These are phyloP conservation scores for Pouteria campechiana DNA, from an alignment of 179 eudicot genomes.

Conservation along the genomic window DNA sequence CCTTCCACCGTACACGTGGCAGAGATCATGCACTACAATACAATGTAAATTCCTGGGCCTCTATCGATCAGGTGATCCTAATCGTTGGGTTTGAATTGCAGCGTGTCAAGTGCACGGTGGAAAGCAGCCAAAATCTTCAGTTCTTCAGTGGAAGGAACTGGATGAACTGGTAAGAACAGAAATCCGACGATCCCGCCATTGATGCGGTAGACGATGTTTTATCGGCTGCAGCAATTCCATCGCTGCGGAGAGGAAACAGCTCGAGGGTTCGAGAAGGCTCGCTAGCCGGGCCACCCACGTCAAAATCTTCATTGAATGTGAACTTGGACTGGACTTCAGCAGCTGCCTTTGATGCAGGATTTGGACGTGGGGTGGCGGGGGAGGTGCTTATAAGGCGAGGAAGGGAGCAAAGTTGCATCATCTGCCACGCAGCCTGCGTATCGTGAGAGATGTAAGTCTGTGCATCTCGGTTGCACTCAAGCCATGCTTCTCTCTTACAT, in stretches of 20 bases:
- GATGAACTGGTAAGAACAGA: constrained; percentile 19
- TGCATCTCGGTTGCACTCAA: constrained; percentile 27
- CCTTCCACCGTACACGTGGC: no score
- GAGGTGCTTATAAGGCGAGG: constrained; percentile 3
- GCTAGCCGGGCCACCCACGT: background rate
- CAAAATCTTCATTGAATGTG: background rate
- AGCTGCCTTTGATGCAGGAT: constrained; percentile 1
- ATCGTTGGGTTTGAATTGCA: no score
- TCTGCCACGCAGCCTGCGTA: constrained; percentile 50
- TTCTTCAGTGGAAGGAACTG: constrained; percentile 40
- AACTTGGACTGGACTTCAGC: background rate
- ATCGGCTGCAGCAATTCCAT: no score
- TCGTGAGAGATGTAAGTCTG: no score
- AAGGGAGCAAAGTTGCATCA: constrained; percentile 15
- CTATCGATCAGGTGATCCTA: no score
- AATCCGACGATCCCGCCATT: no score
- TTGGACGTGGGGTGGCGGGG: background rate
- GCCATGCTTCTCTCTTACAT: constrained; percentile 20
- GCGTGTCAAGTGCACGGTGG: no score
- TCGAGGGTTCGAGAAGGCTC: constrained; percentile 19
- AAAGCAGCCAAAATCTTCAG: no score
- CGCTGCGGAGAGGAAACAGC: constrained; percentile 23
- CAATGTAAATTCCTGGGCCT: no score
- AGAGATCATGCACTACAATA: no score
- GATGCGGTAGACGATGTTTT: no score